phyloP scores from a whole-genome alignment of 177 flowering plant genomes.

The Tripterygium wilfordii region DNA sequence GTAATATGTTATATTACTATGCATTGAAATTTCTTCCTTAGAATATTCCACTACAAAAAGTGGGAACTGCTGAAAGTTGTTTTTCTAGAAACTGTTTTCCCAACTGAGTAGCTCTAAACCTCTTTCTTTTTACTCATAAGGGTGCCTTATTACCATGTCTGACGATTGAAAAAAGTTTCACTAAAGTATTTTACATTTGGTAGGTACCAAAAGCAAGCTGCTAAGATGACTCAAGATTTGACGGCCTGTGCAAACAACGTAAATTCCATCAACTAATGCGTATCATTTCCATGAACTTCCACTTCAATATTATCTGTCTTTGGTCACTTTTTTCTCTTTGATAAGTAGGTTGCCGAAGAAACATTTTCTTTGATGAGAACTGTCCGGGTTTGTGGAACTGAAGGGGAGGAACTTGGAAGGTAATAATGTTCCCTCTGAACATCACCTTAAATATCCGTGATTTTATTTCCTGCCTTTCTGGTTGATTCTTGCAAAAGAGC shows the following conservation, averaged over 20 bases:
- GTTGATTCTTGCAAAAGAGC: neutral
- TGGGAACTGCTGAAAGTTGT: too few relatives aligned
- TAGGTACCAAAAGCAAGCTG: constrained; percentile 93
- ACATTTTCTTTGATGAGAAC: constrained; percentile 89
- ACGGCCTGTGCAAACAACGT: constrained; percentile 91
- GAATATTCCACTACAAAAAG: too few relatives aligned
- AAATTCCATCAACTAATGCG: constrained; percentile 9
- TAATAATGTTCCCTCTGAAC: neutral
- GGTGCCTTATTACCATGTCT: too few relatives aligned
- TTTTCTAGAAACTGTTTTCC: too few relatives aligned
- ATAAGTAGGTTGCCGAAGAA: constrained; percentile 97
- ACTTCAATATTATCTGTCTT: neutral
- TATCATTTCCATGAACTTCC: constrained; percentile 5
- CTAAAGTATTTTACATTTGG: neutral
- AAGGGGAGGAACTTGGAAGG: constrained; percentile 74
- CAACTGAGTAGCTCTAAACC: too few relatives aligned
- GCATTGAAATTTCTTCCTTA: too few relatives aligned
- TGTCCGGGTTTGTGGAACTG: constrained; percentile 92
- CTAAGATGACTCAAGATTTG: constrained; percentile 70
- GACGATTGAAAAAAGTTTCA: too few relatives aligned
- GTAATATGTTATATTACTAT: too few relatives aligned
- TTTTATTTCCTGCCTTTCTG: neutral
- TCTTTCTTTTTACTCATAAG: too few relatives aligned
- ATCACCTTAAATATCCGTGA: neutral
- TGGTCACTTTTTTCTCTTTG: too few relatives aligned